These are phyloP conservation scores for Hymenoscyphus albidus DNA, from an alignment of 2,329 filamentous ascomycete species.

Conservation along the genomic window DNA sequence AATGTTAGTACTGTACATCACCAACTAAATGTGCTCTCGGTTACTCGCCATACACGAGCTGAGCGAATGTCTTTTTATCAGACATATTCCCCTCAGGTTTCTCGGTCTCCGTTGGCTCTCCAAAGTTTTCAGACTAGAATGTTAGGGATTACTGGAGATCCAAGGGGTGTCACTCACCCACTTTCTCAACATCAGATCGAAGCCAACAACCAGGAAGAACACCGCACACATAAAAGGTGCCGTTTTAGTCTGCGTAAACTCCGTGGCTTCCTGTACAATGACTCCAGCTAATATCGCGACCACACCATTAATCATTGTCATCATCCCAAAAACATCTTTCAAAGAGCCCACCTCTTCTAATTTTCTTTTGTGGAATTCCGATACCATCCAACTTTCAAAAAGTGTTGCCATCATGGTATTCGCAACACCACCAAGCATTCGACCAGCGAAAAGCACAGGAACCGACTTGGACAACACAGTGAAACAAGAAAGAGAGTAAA, in stretches of 20 bases:
- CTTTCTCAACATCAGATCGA: slow-evolving; percentile 41
- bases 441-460: slow-evolving; percentile 46
- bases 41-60: slow-evolving; percentile 6
- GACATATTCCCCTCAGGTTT: slow-evolving; percentile 2
- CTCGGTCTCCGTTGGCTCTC: slow-evolving; percentile 22
- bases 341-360: slow-evolving; percentile 41
- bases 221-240: slow-evolving; percentile 49
- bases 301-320: slow-evolving; percentile 49
- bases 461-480: slow-evolving; percentile 44
- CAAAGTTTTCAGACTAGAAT: slow-evolving; percentile 45
- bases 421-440: slow-evolving; percentile 51
- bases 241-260: slow-evolving; percentile 43
- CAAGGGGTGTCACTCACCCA: slow-evolving; percentile 41
- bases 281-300: slow-evolving; percentile 52
- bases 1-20: too few species aligned
- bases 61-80: slow-evolving; percentile 8
- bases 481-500: slow-evolving; percentile 50
- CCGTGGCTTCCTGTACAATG: slow-evolving; percentile 47
- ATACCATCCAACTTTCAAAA: slow-evolving; percentile 61
- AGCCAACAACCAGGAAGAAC: slow-evolving; percentile 40
- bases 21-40: background rate
- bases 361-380: slow-evolving; percentile 47
- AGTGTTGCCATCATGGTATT: slow-evolving; percentile 55
- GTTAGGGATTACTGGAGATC: background rate
- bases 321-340: slow-evolving; percentile 47